A percentile compares a stretch with the other conserved stretches of the same genome.
These are phyloP conservation scores for Isochrysis galbana DNA, from an alignment of 78 protist genomes.

Conservation along the genomic window DNA sequence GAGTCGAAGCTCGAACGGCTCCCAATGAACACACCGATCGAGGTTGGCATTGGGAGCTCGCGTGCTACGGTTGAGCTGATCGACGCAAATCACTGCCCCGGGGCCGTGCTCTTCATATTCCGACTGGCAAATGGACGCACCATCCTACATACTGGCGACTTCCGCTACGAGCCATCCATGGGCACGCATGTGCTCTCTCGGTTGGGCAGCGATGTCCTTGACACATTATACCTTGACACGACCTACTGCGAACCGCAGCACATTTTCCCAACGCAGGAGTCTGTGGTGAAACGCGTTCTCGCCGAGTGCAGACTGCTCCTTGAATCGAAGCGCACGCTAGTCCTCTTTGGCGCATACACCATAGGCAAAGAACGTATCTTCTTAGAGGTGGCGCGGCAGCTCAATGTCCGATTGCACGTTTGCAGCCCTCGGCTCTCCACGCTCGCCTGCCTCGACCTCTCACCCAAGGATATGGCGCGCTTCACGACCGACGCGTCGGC, in stretches of 20 bases:
- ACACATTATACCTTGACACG: too few species aligned
- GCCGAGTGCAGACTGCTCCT: too few species aligned
- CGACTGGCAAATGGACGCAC: background rate
- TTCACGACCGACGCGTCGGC: conserved; percentile 40
- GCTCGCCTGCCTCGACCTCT: background rate
- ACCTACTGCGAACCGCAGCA: too few species aligned
- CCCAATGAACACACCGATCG: background rate
- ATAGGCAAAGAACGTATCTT: conserved; percentile 75
- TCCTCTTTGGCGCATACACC: too few species aligned
- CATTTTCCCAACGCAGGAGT: too few species aligned
- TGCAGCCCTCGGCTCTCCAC: too few species aligned
- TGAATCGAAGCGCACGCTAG: too few species aligned
- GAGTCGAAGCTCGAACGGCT: background rate
- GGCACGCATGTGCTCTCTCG: too few species aligned
- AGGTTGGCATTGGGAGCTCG: background rate
- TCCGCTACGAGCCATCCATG: too few species aligned
- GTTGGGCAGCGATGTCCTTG: too few species aligned
- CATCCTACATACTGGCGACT: conserved; percentile 82
- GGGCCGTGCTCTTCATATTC: conserved; percentile 72
- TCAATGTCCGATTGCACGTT: background rate
- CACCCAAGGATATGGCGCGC: background rate
- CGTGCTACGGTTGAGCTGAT: conserved; percentile 46
- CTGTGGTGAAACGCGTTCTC: too few species aligned
- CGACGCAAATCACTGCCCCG: conserved; percentile 89
- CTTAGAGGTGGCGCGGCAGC: conserved; percentile 48